These are phyloP conservation scores for Dissoconium aciculare DNA, from an alignment of 2,329 filamentous ascomycete species.

Conservation along the genomic window DNA sequence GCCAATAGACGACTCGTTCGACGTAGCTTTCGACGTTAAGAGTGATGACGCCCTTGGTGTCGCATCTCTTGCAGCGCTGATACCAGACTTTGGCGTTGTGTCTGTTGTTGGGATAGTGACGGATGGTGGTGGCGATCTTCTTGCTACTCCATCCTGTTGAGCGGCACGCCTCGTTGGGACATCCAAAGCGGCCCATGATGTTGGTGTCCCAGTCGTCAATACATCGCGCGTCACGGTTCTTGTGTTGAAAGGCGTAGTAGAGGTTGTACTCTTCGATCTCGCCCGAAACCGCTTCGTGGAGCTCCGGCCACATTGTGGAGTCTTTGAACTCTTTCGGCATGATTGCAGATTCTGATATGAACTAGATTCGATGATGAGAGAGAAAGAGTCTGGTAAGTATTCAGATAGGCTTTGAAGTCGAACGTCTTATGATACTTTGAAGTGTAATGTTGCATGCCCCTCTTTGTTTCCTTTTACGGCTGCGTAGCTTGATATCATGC, in stretches of 20 bases:
- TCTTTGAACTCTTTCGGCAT: too few species aligned
- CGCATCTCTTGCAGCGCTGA: slow-evolving; percentile 28
- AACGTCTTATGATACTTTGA: too few species aligned
- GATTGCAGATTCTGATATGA: too few species aligned
- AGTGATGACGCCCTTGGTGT: slow-evolving; percentile 15
- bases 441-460: too few species aligned
- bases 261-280: neutral
- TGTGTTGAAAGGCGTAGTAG: neutral
- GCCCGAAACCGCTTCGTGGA: neutral
- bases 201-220: slow-evolving; percentile 25
- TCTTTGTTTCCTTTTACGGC: too few species aligned
- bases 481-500: too few species aligned
- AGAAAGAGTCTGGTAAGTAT: neutral
- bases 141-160: slow-evolving; percentile 27
- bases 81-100: slow-evolving; percentile 34
- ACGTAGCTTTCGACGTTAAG: neutral
- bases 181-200: slow-evolving; percentile 30
- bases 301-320: too few species aligned
- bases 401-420: neutral
- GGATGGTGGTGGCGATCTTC: slow-evolving; percentile 29
- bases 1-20: neutral
- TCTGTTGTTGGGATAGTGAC: slow-evolving; percentile 23
- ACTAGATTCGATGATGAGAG: too few species aligned
- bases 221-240: neutral
- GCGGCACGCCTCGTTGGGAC: slow-evolving; percentile 22